Base-by-base conservation (phyloP, 2,329 filamentous ascomycete genomes). In the Corniculantispora saksenae region DNA sequence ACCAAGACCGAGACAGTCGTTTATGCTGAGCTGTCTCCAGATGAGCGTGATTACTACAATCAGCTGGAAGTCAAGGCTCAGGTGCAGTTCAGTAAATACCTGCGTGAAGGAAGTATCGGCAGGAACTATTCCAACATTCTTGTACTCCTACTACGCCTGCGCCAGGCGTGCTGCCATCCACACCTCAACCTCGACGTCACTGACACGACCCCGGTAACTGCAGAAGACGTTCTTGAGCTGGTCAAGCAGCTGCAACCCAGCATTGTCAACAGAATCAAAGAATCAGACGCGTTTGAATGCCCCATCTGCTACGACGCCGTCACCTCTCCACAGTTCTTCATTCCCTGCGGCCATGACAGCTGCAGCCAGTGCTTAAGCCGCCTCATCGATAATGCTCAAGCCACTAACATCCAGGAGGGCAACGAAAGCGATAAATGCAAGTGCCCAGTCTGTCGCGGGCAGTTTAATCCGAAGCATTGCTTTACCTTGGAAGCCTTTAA, bases 261-360 rank as follows among this genome's bases (percentile, higher is more conserved):
- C 19, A 90, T 92, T 15, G 82, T 96, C 21, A 72, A 80, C n/a
- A 86, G 92, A 8, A 83, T 95, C 72, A 90, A 81, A 69, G 74
- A 72, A 1, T 74, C 76, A 1, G 82, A 87, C 1, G 84, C 82
- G 2, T 92, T 94, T 58, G 90, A 94, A 73, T 97, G 93, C 72
- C 91, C 91, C 0, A 88, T 95, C 23, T 97, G 93, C 74, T 89
- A 91, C 66, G 93, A 97, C 71, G 88, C 83, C 2, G 86, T 90
- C 8, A 82, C 85, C 17, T 93, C 94, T 67, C 91, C 92, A 0
- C 86, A 86, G 3, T 91, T 97, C 68, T 90, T 94, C 75, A 82
- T 92, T 60, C 92, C 92, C 1, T 97, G 93, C 72, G 93, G 93
- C 2, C 93, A 97, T 72, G 87, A 89, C 66, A 88, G 88, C 27